Conservation (phyloP, 352 stramenopile genomes). For the Phytophthora agathidicida region DNA sequence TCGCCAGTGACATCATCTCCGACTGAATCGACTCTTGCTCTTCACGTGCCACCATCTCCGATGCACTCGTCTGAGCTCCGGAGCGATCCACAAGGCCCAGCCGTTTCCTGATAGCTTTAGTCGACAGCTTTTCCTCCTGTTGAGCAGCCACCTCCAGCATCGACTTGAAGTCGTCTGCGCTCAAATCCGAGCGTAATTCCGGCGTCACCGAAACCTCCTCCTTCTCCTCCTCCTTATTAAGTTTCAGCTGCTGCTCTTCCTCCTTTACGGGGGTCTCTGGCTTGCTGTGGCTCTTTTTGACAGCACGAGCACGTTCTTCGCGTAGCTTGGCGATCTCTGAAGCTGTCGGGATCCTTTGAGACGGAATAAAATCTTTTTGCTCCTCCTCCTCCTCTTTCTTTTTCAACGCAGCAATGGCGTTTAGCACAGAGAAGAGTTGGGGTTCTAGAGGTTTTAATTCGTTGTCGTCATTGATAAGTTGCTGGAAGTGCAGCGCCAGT, state of each 20-base stretch:
- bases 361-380: background rate
- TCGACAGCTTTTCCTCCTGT: constrained; percentile 56
- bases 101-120: constrained; percentile 58
- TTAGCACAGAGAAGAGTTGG: constrained; percentile 22
- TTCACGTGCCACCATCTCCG: constrained; percentile 52
- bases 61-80: constrained; percentile 34
- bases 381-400: constrained; percentile 3
- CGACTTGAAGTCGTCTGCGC: constrained; percentile 56
- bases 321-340: constrained; percentile 33
- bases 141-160: constrained; percentile 54
- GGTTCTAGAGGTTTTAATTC: constrained; percentile 30
- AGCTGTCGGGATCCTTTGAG: constrained; percentile 31
- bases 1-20: constrained; percentile 77
- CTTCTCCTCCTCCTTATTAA: constrained; percentile 2
- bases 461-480: constrained; percentile 25
- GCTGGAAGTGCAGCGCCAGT: constrained; percentile 44
- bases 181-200: constrained; percentile 39
- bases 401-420: constrained; percentile 30
- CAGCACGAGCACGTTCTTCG: constrained; percentile 10
- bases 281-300: background rate
- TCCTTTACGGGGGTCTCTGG: background rate
- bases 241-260: background rate
- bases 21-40: constrained; percentile 76
- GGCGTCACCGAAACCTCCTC: constrained; percentile 7
- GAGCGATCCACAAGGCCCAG: constrained; percentile 56